Conservation (phyloP, 2,329 filamentous ascomycete species). For the Emericellopsis cladophorae region DNA sequence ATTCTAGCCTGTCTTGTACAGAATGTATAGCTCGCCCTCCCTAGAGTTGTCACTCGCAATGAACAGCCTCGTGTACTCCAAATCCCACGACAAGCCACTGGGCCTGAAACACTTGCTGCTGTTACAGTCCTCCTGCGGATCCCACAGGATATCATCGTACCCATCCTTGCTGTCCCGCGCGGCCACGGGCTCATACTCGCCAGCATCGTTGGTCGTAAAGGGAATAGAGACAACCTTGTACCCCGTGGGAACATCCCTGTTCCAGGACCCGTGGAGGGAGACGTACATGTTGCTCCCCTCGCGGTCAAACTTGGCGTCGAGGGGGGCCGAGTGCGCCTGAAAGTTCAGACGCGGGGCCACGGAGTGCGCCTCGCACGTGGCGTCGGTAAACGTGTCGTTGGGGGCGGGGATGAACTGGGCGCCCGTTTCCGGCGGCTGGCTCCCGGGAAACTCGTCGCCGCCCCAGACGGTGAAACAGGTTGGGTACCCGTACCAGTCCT, state of each 20-base stretch:
- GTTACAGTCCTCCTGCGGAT: conserved; percentile 15
- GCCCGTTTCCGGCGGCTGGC: conserved; percentile 14
- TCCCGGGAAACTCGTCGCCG: conserved; percentile 15
- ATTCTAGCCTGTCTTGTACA: not conserved
- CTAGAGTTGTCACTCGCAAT: conserved; percentile 11
- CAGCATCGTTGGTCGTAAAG: conserved; percentile 12
- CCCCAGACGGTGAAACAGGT: conserved; percentile 46
- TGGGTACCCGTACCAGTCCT: conserved; percentile 43
- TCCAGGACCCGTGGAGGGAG: conserved; percentile 49
- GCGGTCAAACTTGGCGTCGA: conserved; percentile 47
- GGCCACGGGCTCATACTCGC: conserved; percentile 17
- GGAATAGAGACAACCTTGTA: conserved; percentile 24
- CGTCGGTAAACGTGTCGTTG: conserved; percentile 21
- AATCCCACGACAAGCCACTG: conserved; percentile 10
- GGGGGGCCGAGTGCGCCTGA: conserved; percentile 45
- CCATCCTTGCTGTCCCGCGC: conserved; percentile 12
- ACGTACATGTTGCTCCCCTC: conserved; percentile 42
- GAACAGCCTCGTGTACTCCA: conserved; percentile 8
- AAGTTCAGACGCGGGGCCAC: conserved; percentile 36
- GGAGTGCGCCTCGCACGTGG: conserved; percentile 17
- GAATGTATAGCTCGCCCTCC: conserved; percentile 11
- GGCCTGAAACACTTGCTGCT: conserved; percentile 10
- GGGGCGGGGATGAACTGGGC: conserved; percentile 23
- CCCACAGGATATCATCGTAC: conserved; percentile 18
- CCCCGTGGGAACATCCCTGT: conserved; percentile 20